A percentile compares a stretch with the other conserved stretches of the same genome.
Conservation (phyloP, 2,329 filamentous ascomycete genomes). For the Sarocladium strictum region DNA sequence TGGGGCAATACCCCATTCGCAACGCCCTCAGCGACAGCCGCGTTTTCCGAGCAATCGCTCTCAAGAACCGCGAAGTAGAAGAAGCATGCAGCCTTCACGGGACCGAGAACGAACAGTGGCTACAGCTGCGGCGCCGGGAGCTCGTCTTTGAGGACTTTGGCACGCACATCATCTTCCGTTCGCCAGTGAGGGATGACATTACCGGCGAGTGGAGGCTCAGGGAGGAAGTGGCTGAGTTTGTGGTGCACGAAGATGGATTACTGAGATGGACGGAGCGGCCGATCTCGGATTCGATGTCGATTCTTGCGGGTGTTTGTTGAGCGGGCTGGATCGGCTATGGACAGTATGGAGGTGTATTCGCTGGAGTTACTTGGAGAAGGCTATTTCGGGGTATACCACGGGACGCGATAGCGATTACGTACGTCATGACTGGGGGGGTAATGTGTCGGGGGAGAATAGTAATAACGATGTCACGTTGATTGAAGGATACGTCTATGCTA, state of each 20-base stretch:
- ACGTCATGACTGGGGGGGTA: too few species aligned
- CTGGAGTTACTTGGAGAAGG: too few species aligned
- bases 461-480: too few species aligned
- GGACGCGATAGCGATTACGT: too few species aligned
- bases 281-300: conserved; percentile 27
- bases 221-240: conserved; percentile 29
- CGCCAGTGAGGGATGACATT: conserved; percentile 22
- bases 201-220: conserved; percentile 30
- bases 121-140: conserved; percentile 30
- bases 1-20: conserved; percentile 33
- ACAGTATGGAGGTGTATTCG: background rate
- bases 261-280: conserved; percentile 30
- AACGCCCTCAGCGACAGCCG: conserved; percentile 38
- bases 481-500: too few species aligned
- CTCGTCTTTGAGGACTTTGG: conserved; percentile 33
- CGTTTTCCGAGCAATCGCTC: conserved; percentile 31
- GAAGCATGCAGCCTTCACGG: conserved; percentile 24
- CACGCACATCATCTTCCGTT: conserved; percentile 30
- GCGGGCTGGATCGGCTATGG: too few species aligned
- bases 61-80: conserved; percentile 32
- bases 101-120: conserved; percentile 29
- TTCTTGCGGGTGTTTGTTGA: conserved; percentile 23
- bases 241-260: conserved; percentile 22
- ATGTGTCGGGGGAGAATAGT: too few species aligned
- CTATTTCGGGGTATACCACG: too few species aligned